Percentiles rank a stretch among this genome's conserved stretches.
phyloP scores from a whole-genome alignment of 1,284 basidiomycete species.

The Chiua sp. region DNA sequence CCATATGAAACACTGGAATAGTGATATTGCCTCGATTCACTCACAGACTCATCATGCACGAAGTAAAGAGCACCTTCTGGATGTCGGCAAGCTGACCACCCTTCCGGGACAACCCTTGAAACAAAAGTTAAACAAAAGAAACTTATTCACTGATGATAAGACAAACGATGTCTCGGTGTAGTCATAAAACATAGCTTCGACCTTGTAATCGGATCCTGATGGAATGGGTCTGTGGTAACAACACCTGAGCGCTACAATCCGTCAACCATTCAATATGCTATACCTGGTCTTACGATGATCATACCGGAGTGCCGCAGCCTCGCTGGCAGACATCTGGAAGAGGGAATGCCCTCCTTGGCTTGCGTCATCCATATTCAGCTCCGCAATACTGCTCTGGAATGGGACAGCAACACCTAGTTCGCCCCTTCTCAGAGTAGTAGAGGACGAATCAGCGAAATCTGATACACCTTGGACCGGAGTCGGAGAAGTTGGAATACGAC shows the following conservation, averaged over 20 bases:
- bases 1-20: constrained; percentile 1
- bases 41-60: constrained; percentile 31
- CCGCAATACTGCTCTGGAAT: neutral
- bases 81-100: constrained; percentile 32
- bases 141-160: neutral
- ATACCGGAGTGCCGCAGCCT: constrained; percentile 28
- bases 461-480: neutral
- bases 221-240: constrained; percentile 13
- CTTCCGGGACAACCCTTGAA: constrained; percentile 23
- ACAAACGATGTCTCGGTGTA: constrained; percentile 29
- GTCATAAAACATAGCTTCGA: constrained; percentile 22
- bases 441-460: neutral
- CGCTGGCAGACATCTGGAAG: constrained; percentile 19
- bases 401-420: neutral
- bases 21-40: constrained; percentile 8
- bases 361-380: constrained; percentile 15
- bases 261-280: neutral
- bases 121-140: neutral
- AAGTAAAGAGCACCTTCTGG: constrained; percentile 38
- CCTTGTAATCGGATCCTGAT: constrained; percentile 3
- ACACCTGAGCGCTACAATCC: constrained; percentile 4
- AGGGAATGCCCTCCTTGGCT: constrained; percentile 6
- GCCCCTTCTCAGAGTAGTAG: neutral
- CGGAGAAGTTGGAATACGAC: constrained; percentile 23
- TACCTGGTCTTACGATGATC: constrained; percentile 18